These are phyloP conservation scores for Apophysomyces elegans DNA, from an alignment of 371 early-diverging fungal genomes.

Conservation along the genomic window DNA sequence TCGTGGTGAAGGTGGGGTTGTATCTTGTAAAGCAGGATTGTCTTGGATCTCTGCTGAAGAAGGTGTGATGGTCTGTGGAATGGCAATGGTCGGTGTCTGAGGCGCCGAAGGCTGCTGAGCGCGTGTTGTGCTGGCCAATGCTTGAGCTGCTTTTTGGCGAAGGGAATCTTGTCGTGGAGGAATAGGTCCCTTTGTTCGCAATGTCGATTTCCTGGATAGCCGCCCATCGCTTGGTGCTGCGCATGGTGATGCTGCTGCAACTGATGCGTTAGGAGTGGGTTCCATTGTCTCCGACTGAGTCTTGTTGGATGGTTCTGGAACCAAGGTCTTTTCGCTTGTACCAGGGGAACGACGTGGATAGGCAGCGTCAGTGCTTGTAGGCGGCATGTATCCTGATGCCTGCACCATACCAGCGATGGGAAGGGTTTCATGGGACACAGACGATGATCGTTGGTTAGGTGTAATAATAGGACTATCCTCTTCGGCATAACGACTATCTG, in stretches of 20 bases:
- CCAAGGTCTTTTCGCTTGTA: neutral
- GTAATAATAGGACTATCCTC: neutral
- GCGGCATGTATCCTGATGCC: neutral
- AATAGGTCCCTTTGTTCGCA: neutral
- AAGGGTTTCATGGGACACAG: neutral
- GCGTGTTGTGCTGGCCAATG: neutral
- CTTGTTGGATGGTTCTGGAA: neutral
- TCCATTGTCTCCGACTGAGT: neutral
- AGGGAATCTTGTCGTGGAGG: slow-evolving; percentile 26
- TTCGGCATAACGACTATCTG: neutral
- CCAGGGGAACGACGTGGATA: neutral
- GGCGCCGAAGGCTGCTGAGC: slow-evolving; percentile 17
- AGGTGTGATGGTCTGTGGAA: slow-evolving; percentile 11
- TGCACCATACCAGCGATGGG: no score
- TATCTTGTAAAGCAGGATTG: slow-evolving; percentile 4
- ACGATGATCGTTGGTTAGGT: neutral
- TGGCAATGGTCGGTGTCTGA: slow-evolving; percentile 25
- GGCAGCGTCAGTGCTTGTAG: slow-evolving; percentile 1
- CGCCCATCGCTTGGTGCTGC: neutral
- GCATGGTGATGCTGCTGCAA: neutral
- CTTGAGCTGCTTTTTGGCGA: slow-evolving; percentile 10
- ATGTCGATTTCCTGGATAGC: slow-evolving; percentile 5
- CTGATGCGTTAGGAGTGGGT: neutral
- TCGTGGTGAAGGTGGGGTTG: neutral
- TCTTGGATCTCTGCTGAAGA: slow-evolving; percentile 1